Evolutionary conservation across 495 filamentous ascomycete genomes (phyloP).

Genomic region (Mycothermus thermophilus): DNA sequence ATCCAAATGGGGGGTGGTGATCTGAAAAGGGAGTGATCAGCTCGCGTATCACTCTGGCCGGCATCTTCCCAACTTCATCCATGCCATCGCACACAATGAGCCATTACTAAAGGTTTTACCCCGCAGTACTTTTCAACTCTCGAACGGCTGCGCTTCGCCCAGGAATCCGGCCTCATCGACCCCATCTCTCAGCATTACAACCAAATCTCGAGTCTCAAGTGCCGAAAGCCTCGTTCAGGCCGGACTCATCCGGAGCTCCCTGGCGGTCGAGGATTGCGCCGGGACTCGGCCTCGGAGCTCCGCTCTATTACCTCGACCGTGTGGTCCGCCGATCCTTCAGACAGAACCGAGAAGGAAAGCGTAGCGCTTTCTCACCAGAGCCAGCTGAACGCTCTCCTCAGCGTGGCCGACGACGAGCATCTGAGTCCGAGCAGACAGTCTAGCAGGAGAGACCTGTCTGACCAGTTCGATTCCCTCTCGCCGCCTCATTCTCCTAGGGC

Average conservation of each 20-base stretch:
- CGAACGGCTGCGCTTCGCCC: constrained; percentile 49
- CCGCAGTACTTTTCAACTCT: constrained; percentile 53
- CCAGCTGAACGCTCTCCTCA: constrained; percentile 47
- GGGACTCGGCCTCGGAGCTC: constrained; percentile 21
- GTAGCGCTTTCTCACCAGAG: constrained; percentile 42
- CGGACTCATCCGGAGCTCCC: constrained; percentile 27
- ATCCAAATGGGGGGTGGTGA: too few species aligned
- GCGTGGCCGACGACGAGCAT: constrained; percentile 59
- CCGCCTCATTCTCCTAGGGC: constrained; percentile 15
- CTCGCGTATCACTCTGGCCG: too few species aligned
- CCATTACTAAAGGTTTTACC: constrained; percentile 10
- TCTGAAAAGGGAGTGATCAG: too few species aligned
- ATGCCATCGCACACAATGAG: too few species aligned
- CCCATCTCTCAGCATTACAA: constrained; percentile 29
- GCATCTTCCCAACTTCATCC: too few species aligned
- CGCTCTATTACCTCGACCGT: constrained; percentile 38
- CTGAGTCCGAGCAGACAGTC: constrained; percentile 32
- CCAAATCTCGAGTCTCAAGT: constrained; percentile 29
- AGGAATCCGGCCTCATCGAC: constrained; percentile 27
- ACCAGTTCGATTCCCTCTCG: constrained; percentile 14
- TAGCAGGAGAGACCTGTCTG: constrained; percentile 21
- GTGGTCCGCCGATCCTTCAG: constrained; percentile 50
- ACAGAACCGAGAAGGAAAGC: constrained; percentile 38
- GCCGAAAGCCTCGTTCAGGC: constrained; percentile 21
- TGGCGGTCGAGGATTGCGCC: constrained; percentile 16